A percentile compares a stretch with the other conserved stretches of the same genome.
phyloP scores from a whole-genome alignment of 345 rosid species.

The Salix koriyanagi region DNA sequence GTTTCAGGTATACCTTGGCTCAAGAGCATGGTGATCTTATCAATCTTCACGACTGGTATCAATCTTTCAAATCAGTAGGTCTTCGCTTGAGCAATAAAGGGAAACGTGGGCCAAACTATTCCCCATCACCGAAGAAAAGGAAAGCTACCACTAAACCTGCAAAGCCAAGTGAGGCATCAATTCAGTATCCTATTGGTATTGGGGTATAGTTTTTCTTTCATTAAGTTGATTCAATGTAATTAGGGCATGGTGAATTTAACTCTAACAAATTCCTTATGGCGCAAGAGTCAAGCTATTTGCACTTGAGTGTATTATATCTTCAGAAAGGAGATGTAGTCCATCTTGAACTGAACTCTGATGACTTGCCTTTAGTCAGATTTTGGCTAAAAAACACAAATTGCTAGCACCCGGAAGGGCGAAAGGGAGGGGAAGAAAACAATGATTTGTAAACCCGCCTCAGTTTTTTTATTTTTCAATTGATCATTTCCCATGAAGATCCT shows the following conservation, averaged over 20 bases:
- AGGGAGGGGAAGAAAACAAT: too few relatives aligned
- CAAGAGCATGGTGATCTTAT: constrained; percentile 89
- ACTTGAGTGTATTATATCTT: too few relatives aligned
- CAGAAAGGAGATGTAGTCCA: too few relatives aligned
- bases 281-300: too few relatives aligned
- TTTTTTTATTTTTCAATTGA: not conserved
- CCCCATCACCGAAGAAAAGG: constrained; percentile 56
- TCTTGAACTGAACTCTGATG: too few relatives aligned
- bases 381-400: too few relatives aligned
- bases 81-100: constrained; percentile 34
- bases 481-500: constrained; percentile 26
- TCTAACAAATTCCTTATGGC: too few relatives aligned
- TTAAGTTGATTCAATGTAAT: not conserved
- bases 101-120: constrained; percentile 50
- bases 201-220: not conserved
- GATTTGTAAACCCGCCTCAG: too few relatives aligned
- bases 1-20: constrained; percentile 61
- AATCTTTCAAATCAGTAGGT: constrained; percentile 65
- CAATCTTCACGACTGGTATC: constrained; percentile 92
- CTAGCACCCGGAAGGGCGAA: too few relatives aligned
- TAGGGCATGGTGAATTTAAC: too few relatives aligned
- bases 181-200: constrained; percentile 72
- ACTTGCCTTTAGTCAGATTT: too few relatives aligned
- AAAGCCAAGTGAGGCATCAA: constrained; percentile 50
- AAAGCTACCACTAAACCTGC: constrained; percentile 46